Evolutionary conservation across 768 basidiomycete species (phyloP).

Genomic region (Psilocybe cyanescens): DNA sequence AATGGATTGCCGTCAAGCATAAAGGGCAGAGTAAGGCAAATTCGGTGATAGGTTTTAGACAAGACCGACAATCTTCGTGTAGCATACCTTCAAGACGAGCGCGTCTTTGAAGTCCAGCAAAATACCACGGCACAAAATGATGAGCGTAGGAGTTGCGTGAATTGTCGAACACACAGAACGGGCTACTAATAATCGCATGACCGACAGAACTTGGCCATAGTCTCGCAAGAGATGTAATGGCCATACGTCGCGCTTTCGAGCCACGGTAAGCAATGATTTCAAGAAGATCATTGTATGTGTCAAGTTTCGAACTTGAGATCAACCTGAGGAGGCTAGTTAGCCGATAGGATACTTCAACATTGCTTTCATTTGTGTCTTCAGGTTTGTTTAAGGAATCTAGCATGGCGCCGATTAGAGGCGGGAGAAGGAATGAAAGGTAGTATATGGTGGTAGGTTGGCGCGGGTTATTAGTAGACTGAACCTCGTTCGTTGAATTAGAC

Average conservation of each 20-base stretch:
- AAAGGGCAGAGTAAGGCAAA: slow-evolving; percentile 75
- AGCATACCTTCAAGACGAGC: slow-evolving; percentile 34
- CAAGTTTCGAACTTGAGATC: slow-evolving; percentile 61
- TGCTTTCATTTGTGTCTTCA: slow-evolving; percentile 22
- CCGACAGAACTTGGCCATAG: slow-evolving; percentile 76
- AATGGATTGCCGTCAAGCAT: slow-evolving; percentile 73
- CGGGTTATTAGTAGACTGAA: slow-evolving; percentile 60
- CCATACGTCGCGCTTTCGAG: slow-evolving; percentile 53
- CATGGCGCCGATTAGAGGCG: slow-evolving; percentile 65
- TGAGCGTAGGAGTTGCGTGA: slow-evolving; percentile 47
- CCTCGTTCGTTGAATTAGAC: slow-evolving; percentile 9
- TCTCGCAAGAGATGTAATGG: slow-evolving; percentile 56
- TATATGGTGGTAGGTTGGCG: slow-evolving; percentile 58
- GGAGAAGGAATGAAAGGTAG: slow-evolving; percentile 61
- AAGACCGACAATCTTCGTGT: slow-evolving; percentile 57
- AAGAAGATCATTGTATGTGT: slow-evolving; percentile 72
- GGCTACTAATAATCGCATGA: slow-evolving; percentile 61
- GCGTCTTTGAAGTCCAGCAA: slow-evolving; percentile 26
- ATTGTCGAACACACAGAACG: slow-evolving; percentile 38
- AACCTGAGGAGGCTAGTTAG: slow-evolving; percentile 57
- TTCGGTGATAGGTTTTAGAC: slow-evolving; percentile 56
- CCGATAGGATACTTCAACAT: slow-evolving; percentile 43
- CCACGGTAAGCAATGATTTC: slow-evolving; percentile 73
- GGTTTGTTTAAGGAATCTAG: slow-evolving; percentile 57
- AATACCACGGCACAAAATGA: slow-evolving; percentile 76